Percentiles rank a stretch among this genome's conserved stretches.
Conservation (phyloP, 371 early-diverging fungal genomes). For the Conidiobolus incongruus region DNA sequence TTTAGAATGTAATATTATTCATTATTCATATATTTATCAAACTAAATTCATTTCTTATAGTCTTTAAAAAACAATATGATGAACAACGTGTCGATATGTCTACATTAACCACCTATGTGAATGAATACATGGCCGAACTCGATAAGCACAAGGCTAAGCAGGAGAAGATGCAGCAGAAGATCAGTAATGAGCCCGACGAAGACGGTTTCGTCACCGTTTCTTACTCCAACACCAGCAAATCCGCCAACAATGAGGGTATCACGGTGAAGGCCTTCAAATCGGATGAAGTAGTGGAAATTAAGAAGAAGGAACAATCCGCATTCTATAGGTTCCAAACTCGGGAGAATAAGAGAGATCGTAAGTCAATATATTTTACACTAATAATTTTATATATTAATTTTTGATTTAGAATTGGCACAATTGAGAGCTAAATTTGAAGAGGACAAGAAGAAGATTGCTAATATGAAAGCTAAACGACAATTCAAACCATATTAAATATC, state of each 20-base stretch:
- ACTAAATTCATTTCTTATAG: conserved; percentile 6
- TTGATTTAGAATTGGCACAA: conserved; percentile 43
- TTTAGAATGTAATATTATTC: conserved; percentile 17
- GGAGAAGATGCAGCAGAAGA: conserved; percentile 27
- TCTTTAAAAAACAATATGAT: conserved; percentile 25
- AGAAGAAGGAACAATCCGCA: conserved; percentile 47
- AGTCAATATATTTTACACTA: conserved; percentile 6
- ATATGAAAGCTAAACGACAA: conserved; percentile 48
- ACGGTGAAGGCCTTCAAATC: conserved; percentile 31
- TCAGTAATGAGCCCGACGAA: conserved; percentile 67
- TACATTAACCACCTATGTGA: conserved; percentile 31
- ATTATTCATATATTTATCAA: not conserved
- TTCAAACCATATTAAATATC: conserved; percentile 91
- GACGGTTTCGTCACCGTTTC: conserved; percentile 83
- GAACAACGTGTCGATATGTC: conserved; percentile 26
- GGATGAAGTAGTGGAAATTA: conserved; percentile 15
- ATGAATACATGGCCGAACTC: conserved; percentile 51
- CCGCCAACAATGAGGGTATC: conserved; percentile 30
- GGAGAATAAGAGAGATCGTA: conserved; percentile 67
- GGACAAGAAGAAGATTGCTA: conserved; percentile 64
- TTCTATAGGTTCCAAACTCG: conserved; percentile 91
- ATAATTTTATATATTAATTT: not conserved
- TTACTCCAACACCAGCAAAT: conserved; percentile 29
- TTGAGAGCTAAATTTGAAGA: conserved; percentile 78
- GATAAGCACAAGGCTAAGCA: conserved; percentile 54